Base-by-base conservation (phyloP, 2,329 filamentous ascomycete genomes). In the Fusarium nurragi region DNA sequence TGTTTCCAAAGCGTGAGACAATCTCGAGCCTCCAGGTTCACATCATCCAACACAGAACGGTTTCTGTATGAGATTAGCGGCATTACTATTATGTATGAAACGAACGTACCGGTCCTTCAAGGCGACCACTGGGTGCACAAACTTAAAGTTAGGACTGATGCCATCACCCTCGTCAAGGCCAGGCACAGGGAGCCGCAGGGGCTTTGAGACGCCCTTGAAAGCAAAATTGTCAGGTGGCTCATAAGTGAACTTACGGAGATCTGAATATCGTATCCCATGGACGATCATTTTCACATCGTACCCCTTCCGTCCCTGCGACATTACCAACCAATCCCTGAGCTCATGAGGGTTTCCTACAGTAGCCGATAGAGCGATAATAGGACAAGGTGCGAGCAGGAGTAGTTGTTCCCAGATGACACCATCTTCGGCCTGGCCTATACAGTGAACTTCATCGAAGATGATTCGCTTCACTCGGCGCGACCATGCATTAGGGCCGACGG, bases 391-490 rank as follows among this genome's bases (percentile, higher is more conserved):
- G 60, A 92, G 81, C 2, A 94, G 81, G 2, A 94, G 78, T 5
- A 94, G 80, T 71, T 94, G 90, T 69, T 94, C 90, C 90, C 90
- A 94, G 4, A 93, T 81, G 2, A 93, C 78, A 49, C 90, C 90
- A 65, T 94, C 90, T 9, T 93, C 88, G 0, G 88, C 84, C 72
- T 93, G 88, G 0, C 91, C 90, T 58, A 94, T 94, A 30, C 86
- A 92, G 73, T 94, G 91, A 3, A 94, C 88, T 77, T 94, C 91
- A 70, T 94, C 91, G 57, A 94, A 94, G 47, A 94, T 92, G 71
- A 94, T 93, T 45, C 90, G 84, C 68, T 87, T 90, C 14, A 94
- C 83, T 49, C 88, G 80, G 5, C 82, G 81, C 0, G 90, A 84
- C 90, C 90, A 94, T 1, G 81, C 75, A 25, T 69, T 77, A 2